phyloP scores from a whole-genome alignment of 2,329 filamentous ascomycete species.

The Coniochaeta sp. region DNA sequence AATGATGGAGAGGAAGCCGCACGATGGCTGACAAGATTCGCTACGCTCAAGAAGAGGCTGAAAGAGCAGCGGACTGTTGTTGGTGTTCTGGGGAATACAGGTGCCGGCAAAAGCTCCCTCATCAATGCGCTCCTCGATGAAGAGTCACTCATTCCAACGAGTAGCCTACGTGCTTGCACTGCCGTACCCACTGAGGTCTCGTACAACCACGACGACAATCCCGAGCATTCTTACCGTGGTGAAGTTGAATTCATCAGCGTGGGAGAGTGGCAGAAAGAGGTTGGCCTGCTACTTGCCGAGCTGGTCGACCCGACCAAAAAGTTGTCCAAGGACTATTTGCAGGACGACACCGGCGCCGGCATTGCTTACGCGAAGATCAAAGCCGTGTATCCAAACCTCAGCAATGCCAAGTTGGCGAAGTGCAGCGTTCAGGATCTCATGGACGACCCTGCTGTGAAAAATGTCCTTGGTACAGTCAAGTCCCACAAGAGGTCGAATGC shows the following conservation, averaged over 20 bases:
- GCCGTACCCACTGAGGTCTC: constrained; percentile 54
- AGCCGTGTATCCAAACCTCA: constrained; percentile 33
- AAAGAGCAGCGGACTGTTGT: constrained; percentile 37
- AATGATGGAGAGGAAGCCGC: neutral
- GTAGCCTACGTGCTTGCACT: constrained; percentile 54
- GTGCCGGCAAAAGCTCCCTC: constrained; percentile 52
- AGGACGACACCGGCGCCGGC: neutral
- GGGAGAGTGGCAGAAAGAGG: constrained; percentile 45
- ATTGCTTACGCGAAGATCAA: constrained; percentile 37
- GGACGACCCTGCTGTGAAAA: constrained; percentile 25
- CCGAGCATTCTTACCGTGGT: constrained; percentile 35
- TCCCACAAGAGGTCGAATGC: constrained; percentile 28
- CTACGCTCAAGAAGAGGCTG: constrained; percentile 18
- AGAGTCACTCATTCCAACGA: constrained; percentile 28
- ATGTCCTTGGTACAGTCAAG: constrained; percentile 38
- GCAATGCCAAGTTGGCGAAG: constrained; percentile 28
- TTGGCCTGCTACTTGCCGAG: constrained; percentile 40
- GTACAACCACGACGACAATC: constrained; percentile 40
- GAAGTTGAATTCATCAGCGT: constrained; percentile 49
- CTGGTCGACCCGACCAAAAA: constrained; percentile 23
- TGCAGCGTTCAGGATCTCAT: constrained; percentile 32
- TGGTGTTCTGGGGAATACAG: constrained; percentile 53
- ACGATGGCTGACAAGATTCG: neutral
- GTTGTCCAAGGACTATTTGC: neutral
- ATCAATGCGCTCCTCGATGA: constrained; percentile 57